Conservation (phyloP, 225 moss, liverwort and hornwort genomes). For the Sphagnum contortum region DNA sequence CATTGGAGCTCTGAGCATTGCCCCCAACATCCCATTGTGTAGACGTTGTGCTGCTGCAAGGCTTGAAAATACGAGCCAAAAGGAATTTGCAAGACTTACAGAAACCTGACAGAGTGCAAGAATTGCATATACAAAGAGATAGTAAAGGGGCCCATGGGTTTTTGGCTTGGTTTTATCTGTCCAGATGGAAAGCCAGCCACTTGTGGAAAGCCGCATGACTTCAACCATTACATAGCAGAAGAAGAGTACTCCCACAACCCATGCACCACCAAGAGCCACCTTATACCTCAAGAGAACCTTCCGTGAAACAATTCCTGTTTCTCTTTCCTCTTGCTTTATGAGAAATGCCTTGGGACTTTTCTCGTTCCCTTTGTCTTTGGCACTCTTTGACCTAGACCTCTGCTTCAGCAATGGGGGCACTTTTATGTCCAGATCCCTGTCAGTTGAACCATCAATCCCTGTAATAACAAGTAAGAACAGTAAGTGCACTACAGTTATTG, state of each 20-base stretch:
- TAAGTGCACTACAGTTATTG: no score
- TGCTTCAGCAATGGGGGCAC: constrained; percentile 17
- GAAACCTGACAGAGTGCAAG: constrained; percentile 61
- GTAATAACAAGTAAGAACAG: no score
- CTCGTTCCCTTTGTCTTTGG: constrained; percentile 24
- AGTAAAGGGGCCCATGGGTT: constrained; percentile 32
- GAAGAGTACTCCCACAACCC: constrained; percentile 51
- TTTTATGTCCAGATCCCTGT: no score
- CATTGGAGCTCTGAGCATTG: constrained; percentile 67
- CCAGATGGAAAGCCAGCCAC: constrained; percentile 67
- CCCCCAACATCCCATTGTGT: constrained; percentile 47
- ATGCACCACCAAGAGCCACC: constrained; percentile 45
- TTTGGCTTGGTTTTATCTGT: constrained; percentile 45
- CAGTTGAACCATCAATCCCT: no score
- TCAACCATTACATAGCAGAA: constrained; percentile 48
- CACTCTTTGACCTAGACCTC: constrained; percentile 23
- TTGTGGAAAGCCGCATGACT: constrained; percentile 50
- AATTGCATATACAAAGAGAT: constrained; percentile 51
- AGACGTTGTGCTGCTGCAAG: constrained; percentile 45
- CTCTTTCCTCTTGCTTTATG: constrained; percentile 65
- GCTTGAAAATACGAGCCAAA: constrained; percentile 66
- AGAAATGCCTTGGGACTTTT: constrained; percentile 36
- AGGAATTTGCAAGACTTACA: constrained; percentile 49
- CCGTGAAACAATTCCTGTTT: constrained; percentile 52
- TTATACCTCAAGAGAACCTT: constrained; percentile 52